Base-by-base conservation (phyloP, 2,329 filamentous ascomycete genomes). In the Thyridium curvatum region DNA sequence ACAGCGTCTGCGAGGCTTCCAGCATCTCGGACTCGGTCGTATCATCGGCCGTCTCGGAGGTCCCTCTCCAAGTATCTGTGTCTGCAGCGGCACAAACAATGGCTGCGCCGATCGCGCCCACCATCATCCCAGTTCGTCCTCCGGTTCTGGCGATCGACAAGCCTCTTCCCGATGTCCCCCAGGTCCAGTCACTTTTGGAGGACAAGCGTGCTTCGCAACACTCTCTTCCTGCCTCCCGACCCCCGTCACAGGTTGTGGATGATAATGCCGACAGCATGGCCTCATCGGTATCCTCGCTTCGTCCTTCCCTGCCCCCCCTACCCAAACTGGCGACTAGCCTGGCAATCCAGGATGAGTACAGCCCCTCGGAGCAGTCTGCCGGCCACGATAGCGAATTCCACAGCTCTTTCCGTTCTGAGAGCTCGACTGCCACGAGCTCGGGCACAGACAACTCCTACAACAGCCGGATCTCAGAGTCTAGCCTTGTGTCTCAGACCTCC, bases 391-490 rank as follows among this genome's bases (percentile, higher is more conserved):
- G 56, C 43, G 76, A 79, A 34, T 69, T 68, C 43, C 67, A 69
- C 35, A 60, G 54, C 15, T 71, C 71, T 1, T 75, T 74, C 41
- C 71, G 77, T 21, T 77, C 77, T 33, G 84, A 86, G 44, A 88
- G 82, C 46, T 74, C 88, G 48, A 82, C 83, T 30, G 77, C 82
- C 8, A 88, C 84, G 3, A 90, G 84, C 54, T 79, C 81, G 15
- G 87, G 84, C 39, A 91, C 86, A 44, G 84, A 77, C 52, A 86
- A 82, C 57, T 90, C 86, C 4, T 90, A 84, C 50, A 69, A 83
- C 37, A 89, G 83, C 65, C 81, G 85, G 26, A 84, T 88, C 50
- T 95, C 89, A 0, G 86, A 90, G 53, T 77, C 78, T 35, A 94
- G 87, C 58, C 71, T 86, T 21, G 59, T 88, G 2, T 96, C 91